Evolutionary conservation across 345 rosid species (phyloP).

Genomic region (Moricandia moricandioides): DNA sequence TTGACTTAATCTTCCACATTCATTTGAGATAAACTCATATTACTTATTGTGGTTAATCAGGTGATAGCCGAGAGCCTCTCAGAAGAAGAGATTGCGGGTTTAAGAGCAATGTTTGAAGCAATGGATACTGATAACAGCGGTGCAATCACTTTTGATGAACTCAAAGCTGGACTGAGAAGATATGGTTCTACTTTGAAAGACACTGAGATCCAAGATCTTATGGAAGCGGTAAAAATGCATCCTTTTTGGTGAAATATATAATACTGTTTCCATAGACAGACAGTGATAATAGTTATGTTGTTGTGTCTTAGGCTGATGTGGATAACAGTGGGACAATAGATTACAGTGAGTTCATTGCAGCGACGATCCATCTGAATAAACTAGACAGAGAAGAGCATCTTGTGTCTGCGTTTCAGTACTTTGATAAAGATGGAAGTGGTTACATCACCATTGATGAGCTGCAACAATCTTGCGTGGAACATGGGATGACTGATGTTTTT

Average conservation of each 20-base stretch:
- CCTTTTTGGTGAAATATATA: background rate
- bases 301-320: slow-evolving; percentile 76
- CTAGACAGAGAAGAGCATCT: slow-evolving; percentile 98
- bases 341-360: slow-evolving; percentile 96
- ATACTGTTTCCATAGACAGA: background rate
- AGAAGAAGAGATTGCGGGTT: slow-evolving; percentile 98
- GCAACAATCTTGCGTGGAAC: slow-evolving; percentile 92
- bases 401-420: slow-evolving; percentile 90
- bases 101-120: slow-evolving; percentile 84
- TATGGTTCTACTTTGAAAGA: slow-evolving; percentile 96
- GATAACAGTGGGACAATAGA: slow-evolving; percentile 98
- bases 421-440: slow-evolving; percentile 96
- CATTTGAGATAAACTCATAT: slow-evolving; percentile 1
- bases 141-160: slow-evolving; percentile 97
- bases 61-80: slow-evolving; percentile 99
- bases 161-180: slow-evolving; percentile 92
- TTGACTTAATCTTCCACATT: background rate
- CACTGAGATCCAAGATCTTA: slow-evolving; percentile 88
- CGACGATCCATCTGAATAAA: slow-evolving; percentile 93
- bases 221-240: slow-evolving; percentile 79
- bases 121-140: slow-evolving; percentile 99
- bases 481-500: slow-evolving; percentile 84
- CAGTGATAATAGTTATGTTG: background rate
- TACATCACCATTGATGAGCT: slow-evolving; percentile 97
- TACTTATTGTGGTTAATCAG: slow-evolving; percentile 41